Base-by-base conservation (phyloP, 2,329 filamentous ascomycete genomes). In the Elsinoe necatrix region DNA sequence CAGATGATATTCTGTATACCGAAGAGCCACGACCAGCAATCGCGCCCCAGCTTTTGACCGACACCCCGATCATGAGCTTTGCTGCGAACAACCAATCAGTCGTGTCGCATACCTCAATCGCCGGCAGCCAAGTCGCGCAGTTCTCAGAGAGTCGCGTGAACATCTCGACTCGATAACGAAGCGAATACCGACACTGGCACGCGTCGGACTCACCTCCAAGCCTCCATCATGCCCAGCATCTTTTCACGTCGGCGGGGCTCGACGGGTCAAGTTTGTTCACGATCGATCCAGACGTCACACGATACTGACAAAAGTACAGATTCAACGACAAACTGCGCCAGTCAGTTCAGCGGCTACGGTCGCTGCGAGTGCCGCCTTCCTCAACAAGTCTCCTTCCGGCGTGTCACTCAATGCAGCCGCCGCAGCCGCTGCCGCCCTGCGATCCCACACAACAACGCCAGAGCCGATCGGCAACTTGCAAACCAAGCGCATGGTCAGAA, bases 381-480 rank as follows among this genome's bases (percentile, higher is more conserved):
- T 86, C 67, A 83, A 81, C 63, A 83, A 79, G 66, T 79, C 81
- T 69, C 71, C 80, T 64, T 80, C 84, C 63, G 80, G 80, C 70
- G 76, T 75, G 59, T 83, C 82, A 58, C 78, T 95, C 42, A 95
- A 91, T 39, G 85, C 87, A n/a, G n/a, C n/a, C 34, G 88, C 91
- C 5, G 92, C 92, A 11, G 91, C 92, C 5, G 90, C 89, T 14
- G 84, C 90, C 25, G 91, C 91, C 47, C 79, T 97, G 58, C 84
- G 86, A 67, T 87, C 86, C 45, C 82, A 87, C 63, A 85, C 89
- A 8, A 84, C 84, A 54, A 84, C 87, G 1, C 90, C 89, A 20
- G 92, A 85, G 54, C 84, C 84, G 63, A 85, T 95, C 57, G 85
- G 83, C 68, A 83, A 89, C 66, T 82, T 95, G 43, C 86, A 95